Conservation (phyloP, 1,139 yeast genomes). For the Yueomyces sp. region DNA sequence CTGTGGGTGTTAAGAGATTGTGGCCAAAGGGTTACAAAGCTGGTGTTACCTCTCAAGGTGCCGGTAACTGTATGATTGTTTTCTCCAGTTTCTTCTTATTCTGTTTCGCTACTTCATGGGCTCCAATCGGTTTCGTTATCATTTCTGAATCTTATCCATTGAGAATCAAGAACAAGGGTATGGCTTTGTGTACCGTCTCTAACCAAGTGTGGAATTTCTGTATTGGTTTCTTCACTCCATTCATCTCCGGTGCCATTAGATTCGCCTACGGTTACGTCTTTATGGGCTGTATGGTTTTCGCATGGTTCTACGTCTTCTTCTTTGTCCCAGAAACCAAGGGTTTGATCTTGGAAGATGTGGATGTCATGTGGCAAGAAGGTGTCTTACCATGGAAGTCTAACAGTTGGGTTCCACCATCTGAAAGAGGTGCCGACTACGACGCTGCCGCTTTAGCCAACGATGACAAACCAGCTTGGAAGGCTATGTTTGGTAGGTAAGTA, state of each 20-base stretch:
- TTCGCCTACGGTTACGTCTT: slow-evolving; percentile 54
- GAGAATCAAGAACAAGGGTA: slow-evolving; percentile 63
- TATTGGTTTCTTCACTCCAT: slow-evolving; percentile 62
- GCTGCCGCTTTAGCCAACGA: slow-evolving; percentile 7
- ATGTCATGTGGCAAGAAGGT: slow-evolving; percentile 35
- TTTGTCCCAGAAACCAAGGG: slow-evolving; percentile 59
- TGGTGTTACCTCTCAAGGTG: slow-evolving; percentile 33
- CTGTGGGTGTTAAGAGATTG: slow-evolving; percentile 51
- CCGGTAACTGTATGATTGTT: slow-evolving; percentile 68
- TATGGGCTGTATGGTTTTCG: slow-evolving; percentile 49
- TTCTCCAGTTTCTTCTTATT: slow-evolving; percentile 66
- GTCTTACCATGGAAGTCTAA: slow-evolving; percentile 33
- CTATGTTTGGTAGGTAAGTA: slow-evolving; percentile 7
- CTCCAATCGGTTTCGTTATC: slow-evolving; percentile 63
- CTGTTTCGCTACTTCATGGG: slow-evolving; percentile 78
- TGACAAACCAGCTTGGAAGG: slow-evolving; percentile 11
- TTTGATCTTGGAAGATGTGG: slow-evolving; percentile 55
- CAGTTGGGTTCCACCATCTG: slow-evolving; percentile 12
- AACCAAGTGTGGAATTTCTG: slow-evolving; percentile 73
- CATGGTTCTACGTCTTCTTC: slow-evolving; percentile 48
- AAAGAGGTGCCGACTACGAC: slow-evolving; percentile 20
- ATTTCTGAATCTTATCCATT: slow-evolving; percentile 67
- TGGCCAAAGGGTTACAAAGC: slow-evolving; percentile 44
- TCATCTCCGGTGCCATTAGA: slow-evolving; percentile 34
- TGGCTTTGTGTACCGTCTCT: slow-evolving; percentile 58